Evolutionary conservation across 1,284 basidiomycete species (phyloP).

Genomic region (Neonothopanus nambi): DNA sequence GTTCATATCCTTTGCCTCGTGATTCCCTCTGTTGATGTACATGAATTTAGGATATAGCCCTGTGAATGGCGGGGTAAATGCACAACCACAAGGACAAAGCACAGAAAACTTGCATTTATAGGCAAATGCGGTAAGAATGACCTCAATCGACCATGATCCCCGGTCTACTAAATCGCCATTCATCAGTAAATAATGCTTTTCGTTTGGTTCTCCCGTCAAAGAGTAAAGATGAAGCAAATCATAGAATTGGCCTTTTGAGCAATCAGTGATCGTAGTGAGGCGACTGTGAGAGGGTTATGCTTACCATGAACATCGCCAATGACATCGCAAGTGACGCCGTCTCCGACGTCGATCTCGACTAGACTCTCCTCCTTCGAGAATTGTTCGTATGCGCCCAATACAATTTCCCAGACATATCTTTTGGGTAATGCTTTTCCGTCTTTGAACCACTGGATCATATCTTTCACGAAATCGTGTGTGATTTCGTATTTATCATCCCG

Average conservation of each 20-base stretch:
- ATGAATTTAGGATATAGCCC: slow-evolving; percentile 88
- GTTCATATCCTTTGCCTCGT: slow-evolving; percentile 94
- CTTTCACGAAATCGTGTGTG: slow-evolving; percentile 76
- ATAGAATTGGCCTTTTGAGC: slow-evolving; percentile 81
- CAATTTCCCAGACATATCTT: slow-evolving; percentile 94
- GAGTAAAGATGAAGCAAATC: slow-evolving; percentile 89
- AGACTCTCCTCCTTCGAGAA: slow-evolving; percentile 82
- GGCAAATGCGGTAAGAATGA: slow-evolving; percentile 91
- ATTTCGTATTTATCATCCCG: slow-evolving; percentile 69
- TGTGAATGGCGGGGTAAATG: slow-evolving; percentile 29
- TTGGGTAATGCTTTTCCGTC: slow-evolving; percentile 84
- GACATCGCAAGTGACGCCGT: slow-evolving; percentile 85
- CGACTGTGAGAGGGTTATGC: slow-evolving; percentile 20
- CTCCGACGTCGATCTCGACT: slow-evolving; percentile 76
- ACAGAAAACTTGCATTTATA: slow-evolving; percentile 79
- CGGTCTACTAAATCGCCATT: slow-evolving; percentile 98
- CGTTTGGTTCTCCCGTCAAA: slow-evolving; percentile 82
- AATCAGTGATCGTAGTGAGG: background rate
- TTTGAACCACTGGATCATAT: slow-evolving; percentile 93
- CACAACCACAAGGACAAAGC: slow-evolving; percentile 5
- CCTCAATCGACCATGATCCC: slow-evolving; percentile 97
- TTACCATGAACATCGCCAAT: slow-evolving; percentile 90
- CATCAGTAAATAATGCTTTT: slow-evolving; percentile 86
- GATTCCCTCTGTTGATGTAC: slow-evolving; percentile 94
- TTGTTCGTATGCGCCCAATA: slow-evolving; percentile 81